Base-by-base conservation (phyloP, 2,329 filamentous ascomycete genomes). In the Nigrospora sphaerica region DNA sequence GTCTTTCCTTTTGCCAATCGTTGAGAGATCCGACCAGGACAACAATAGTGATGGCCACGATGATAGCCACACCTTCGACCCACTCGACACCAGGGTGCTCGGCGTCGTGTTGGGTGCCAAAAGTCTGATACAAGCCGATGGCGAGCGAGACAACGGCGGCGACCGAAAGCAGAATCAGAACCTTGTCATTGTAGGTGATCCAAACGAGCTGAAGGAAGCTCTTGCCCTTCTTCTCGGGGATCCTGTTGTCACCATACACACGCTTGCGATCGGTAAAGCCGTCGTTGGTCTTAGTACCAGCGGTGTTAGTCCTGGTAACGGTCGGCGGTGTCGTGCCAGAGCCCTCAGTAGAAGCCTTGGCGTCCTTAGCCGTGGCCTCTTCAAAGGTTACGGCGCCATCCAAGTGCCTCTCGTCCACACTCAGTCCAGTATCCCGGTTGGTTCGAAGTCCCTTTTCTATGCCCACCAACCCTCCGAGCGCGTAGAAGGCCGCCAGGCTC, bases 121-220 rank as follows among this genome's bases (percentile, higher is more conserved):
- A 84, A 0, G 83, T 85, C 62, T 89, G 83, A 62, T 89, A 91
- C 0, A 90, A 70, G 41, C 86, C 86, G 37, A 91, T 75, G 6
- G 81, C 84, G 38, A 91, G 73, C 39, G 86, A 89, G 42, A 91
- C 79, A 34, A 81, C 72, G 4, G 86, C 86, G 38, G 86, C 86
- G 42, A 78, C 70, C 0, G 83, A 86, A 46, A 89, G 71, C 6
- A 89, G 70, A 48, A 88, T 85, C 39, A 90, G 69, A 4, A 91
- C 83, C 62, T 90, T 91, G 72, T 91, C 86, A 66, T 90, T 88
- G 62, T 88, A 88, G 0, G 86, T 88, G 56, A 90, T 86, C 86
- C 86, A 90, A 65, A 88, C 85, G 37, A 91, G 71, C 59, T 86
- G 71, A 39, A 87, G 70, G 36, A 90, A 74, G 52, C 72, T 84